Evolutionary conservation across 2,329 filamentous ascomycete species (phyloP).

Genomic region (Ophiostoma pallidulum): DNA sequence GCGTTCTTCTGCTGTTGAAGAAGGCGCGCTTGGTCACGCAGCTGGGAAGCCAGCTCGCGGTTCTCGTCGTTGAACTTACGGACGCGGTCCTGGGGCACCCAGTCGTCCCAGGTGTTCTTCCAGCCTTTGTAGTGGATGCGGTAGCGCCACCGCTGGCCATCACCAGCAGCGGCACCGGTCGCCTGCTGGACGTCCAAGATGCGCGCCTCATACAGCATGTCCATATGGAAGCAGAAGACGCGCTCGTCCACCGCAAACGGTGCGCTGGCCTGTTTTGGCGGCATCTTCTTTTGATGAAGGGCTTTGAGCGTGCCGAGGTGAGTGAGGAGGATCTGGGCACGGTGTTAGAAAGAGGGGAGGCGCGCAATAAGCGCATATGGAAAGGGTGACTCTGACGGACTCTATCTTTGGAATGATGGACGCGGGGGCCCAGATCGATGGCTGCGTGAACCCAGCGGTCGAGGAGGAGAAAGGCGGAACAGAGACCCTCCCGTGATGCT

Average conservation of each 20-base stretch:
- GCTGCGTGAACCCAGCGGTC: too few relatives aligned
- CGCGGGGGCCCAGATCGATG: too few relatives aligned
- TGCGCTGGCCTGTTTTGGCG: constrained; percentile 33
- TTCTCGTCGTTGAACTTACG: constrained; percentile 94
- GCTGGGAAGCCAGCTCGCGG: constrained; percentile 70
- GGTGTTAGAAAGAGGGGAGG: too few relatives aligned
- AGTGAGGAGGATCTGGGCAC: background rate
- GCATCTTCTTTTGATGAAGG: constrained; percentile 13
- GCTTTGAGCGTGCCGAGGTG: too few relatives aligned
- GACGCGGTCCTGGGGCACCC: constrained; percentile 88
- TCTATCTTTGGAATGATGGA: too few relatives aligned
- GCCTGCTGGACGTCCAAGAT: constrained; percentile 68
- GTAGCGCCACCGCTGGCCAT: constrained; percentile 53
- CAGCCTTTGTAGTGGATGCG: constrained; percentile 98
- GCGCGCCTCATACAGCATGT: constrained; percentile 96
- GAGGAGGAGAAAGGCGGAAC: too few relatives aligned
- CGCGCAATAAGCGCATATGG: too few relatives aligned
- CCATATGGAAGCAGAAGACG: constrained; percentile 93
- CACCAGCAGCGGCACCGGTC: constrained; percentile 48
- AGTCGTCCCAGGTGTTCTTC: constrained; percentile 99
- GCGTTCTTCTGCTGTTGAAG: constrained; percentile 42
- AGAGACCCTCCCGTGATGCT: too few relatives aligned
- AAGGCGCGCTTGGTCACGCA: constrained; percentile 58
- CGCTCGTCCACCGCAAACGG: constrained; percentile 72
- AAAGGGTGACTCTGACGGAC: too few relatives aligned